Conservation (phyloP, 2,329 filamentous ascomycete genomes). For the Cordyceps fumosorosea region DNA sequence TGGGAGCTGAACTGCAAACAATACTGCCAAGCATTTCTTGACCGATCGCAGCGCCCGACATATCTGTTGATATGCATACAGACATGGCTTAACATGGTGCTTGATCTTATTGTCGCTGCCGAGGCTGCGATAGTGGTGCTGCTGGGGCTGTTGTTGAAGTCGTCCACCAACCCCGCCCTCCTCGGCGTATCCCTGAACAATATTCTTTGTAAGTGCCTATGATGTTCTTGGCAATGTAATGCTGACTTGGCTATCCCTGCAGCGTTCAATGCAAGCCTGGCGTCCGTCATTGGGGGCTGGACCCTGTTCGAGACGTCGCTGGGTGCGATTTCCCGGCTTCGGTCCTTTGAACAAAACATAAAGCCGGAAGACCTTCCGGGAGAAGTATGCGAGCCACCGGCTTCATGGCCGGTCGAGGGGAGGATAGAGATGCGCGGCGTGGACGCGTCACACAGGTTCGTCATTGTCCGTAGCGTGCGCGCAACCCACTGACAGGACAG, state of each 20-base stretch:
- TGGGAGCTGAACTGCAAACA: slow-evolving; percentile 20
- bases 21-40: slow-evolving; percentile 25
- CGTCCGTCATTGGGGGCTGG: slow-evolving; percentile 29
- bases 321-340: slow-evolving; percentile 22
- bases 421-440: slow-evolving; percentile 11
- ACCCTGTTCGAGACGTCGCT: slow-evolving; percentile 24
- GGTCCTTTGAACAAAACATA: slow-evolving; percentile 21
- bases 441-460: slow-evolving; percentile 8
- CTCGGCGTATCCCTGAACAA: slow-evolving; percentile 23
- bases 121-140: slow-evolving; percentile 32
- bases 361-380: slow-evolving; percentile 16
- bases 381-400: slow-evolving; percentile 22
- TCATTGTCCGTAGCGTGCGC: no score
- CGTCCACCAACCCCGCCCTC: slow-evolving; percentile 24
- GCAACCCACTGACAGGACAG: neutral
- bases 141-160: slow-evolving; percentile 37
- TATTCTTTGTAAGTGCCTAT: slow-evolving; percentile 17
- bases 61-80: slow-evolving; percentile 43
- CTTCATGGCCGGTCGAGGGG: slow-evolving; percentile 16
- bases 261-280: slow-evolving; percentile 23
- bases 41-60: slow-evolving; percentile 22
- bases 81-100: slow-evolving; percentile 40
- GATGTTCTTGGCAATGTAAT: neutral
- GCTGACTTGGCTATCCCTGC: neutral
- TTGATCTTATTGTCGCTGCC: slow-evolving; percentile 39